Percentiles rank a stretch among this genome's conserved stretches.
These are phyloP conservation scores for Strobilomyces echinocephalus DNA, from an alignment of 768 basidiomycete genomes.

Conservation along the genomic window DNA sequence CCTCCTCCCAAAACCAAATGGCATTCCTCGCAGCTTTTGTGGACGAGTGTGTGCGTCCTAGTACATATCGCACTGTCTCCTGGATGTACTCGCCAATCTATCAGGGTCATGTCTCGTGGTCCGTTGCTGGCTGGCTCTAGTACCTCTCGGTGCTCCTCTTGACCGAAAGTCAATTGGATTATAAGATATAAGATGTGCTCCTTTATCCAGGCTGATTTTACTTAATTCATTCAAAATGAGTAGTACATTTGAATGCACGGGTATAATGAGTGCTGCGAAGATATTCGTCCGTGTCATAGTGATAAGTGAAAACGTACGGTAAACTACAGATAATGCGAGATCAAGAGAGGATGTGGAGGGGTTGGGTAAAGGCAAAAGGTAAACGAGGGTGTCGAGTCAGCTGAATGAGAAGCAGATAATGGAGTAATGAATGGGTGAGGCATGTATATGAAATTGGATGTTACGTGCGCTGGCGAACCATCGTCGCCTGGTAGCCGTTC, in stretches of 20 bases:
- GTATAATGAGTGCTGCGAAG: slow-evolving; percentile 58
- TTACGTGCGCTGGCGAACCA: slow-evolving; percentile 50
- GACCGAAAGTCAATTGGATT: too few species aligned
- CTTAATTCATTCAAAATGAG: slow-evolving; percentile 34
- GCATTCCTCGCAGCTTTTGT: too few species aligned
- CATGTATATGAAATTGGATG: background rate
- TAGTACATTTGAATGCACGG: slow-evolving; percentile 41
- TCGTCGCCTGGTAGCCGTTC: slow-evolving; percentile 43
- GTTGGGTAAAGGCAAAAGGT: slow-evolving; percentile 15
- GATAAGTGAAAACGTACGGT: slow-evolving; percentile 43
- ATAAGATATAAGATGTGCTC: background rate
- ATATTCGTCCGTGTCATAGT: slow-evolving; percentile 58
- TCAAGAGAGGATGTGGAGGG: slow-evolving; percentile 33
- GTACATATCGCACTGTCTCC: too few species aligned
- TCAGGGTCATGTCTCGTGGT: too few species aligned
- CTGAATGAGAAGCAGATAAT: slow-evolving; percentile 22
- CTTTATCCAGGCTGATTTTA: slow-evolving; percentile 7
- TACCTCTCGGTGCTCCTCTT: too few species aligned
- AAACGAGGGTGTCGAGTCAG: slow-evolving; percentile 28
- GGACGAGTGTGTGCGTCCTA: too few species aligned
- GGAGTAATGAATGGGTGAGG: slow-evolving; percentile 15
- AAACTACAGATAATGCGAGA: slow-evolving; percentile 61
- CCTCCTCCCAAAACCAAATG: too few species aligned
- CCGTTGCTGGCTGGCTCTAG: too few species aligned
- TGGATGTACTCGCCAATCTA: too few species aligned